phyloP scores from a whole-genome alignment of 768 basidiomycete species.

The Hericium alpestre region DNA sequence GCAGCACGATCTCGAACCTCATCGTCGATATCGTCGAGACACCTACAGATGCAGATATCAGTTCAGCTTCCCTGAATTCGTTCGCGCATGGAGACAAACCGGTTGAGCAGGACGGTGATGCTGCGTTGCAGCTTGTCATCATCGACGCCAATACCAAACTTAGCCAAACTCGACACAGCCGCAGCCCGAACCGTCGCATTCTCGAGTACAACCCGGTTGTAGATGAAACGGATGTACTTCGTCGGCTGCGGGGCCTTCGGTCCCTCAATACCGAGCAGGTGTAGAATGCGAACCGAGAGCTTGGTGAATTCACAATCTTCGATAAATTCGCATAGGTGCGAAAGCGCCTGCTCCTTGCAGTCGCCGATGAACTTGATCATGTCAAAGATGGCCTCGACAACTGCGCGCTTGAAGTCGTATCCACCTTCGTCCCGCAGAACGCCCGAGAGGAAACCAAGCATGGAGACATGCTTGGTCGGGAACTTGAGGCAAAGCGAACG shows the following conservation, averaged over 20 bases:
- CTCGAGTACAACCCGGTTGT: slow-evolving; percentile 97
- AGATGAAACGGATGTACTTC: slow-evolving; percentile 99
- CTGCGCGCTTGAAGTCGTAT: slow-evolving; percentile 98
- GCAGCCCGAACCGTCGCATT: slow-evolving; percentile 97
- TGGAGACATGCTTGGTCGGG: slow-evolving; percentile 90
- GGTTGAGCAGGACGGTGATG: slow-evolving; percentile 74
- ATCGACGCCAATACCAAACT: slow-evolving; percentile 77
- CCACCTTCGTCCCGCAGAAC: slow-evolving; percentile 97
- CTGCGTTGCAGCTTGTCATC: slow-evolving; percentile 76
- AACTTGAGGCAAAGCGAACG: slow-evolving; percentile 98
- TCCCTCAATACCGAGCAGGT: slow-evolving; percentile 91
- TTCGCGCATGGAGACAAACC: slow-evolving; percentile 34
- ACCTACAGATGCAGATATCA: slow-evolving; percentile 35
- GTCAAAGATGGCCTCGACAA: slow-evolving; percentile 98
- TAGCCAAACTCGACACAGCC: slow-evolving; percentile 88
- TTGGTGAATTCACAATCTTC: slow-evolving; percentile 99
- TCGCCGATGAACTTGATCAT: slow-evolving; percentile 98
- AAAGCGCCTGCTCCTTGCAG: slow-evolving; percentile 93
- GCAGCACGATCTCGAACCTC: slow-evolving; percentile 98
- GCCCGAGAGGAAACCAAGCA: slow-evolving; percentile 95
- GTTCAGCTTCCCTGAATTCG: slow-evolving; percentile 2
- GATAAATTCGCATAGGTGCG: slow-evolving; percentile 98
- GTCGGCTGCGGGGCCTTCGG: slow-evolving; percentile 93
- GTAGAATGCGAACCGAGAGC: slow-evolving; percentile 91
- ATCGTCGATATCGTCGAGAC: slow-evolving; percentile 96